These are phyloP conservation scores for Yueomyces sinensis DNA, from an alignment of 805 yeast species.

Conservation along the genomic window DNA sequence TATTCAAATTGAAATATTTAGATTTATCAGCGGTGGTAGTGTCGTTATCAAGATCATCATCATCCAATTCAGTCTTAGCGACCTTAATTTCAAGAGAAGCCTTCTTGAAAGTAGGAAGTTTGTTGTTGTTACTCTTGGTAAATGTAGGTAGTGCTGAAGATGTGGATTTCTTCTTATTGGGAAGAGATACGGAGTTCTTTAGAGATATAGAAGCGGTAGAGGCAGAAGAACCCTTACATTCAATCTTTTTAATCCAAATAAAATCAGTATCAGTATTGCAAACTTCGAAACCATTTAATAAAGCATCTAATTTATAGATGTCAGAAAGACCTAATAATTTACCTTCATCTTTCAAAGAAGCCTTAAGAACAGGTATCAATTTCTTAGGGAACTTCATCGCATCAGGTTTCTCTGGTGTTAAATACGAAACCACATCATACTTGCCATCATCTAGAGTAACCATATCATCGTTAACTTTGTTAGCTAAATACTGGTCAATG, in stretches of 20 bases:
- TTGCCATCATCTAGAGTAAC: slow-evolving; percentile 26
- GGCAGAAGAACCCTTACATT: slow-evolving; percentile 20
- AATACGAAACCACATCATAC: slow-evolving; percentile 35
- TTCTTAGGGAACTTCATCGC: slow-evolving; percentile 33
- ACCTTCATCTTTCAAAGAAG: slow-evolving; percentile 32
- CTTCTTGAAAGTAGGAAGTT: slow-evolving; percentile 16
- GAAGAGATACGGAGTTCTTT: slow-evolving; percentile 21
- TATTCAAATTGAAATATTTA: slow-evolving; percentile 21
- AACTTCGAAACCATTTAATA: slow-evolving; percentile 48
- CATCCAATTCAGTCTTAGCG: slow-evolving; percentile 14
- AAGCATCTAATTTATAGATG: slow-evolving; percentile 36
- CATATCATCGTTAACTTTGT: slow-evolving; percentile 38
- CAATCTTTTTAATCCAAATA: slow-evolving; percentile 48
- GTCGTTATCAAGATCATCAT: slow-evolving; percentile 21
- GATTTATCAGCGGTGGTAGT: slow-evolving; percentile 22
- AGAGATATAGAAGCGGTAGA: neutral
- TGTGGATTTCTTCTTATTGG: slow-evolving; percentile 6
- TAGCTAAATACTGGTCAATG: slow-evolving; percentile 41
- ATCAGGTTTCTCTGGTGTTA: slow-evolving; percentile 40
- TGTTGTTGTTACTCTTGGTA: slow-evolving; percentile 7
- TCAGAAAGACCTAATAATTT: slow-evolving; percentile 37
- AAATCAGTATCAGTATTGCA: slow-evolving; percentile 18
- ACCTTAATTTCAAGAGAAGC: slow-evolving; percentile 6
- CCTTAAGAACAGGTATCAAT: slow-evolving; percentile 28
- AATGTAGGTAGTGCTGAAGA: slow-evolving; percentile 9